Percentiles rank a stretch among this genome's conserved stretches.
Conservation (phyloP, 2,329 filamentous ascomycete genomes). For the Keithomyces neogunnii region DNA sequence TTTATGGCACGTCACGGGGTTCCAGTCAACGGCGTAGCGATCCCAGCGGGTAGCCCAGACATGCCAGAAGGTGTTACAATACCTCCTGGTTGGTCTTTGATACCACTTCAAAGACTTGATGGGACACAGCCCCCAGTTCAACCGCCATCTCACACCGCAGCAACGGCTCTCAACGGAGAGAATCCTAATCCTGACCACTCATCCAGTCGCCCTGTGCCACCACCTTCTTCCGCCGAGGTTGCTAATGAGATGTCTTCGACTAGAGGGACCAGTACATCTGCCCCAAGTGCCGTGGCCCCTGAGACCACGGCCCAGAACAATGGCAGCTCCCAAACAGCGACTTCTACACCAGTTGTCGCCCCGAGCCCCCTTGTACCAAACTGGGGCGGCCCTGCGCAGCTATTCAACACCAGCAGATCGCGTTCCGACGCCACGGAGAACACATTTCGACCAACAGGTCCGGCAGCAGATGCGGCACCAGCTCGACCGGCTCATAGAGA, state of each 20-base stretch:
- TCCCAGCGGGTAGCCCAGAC: slow-evolving; percentile 52
- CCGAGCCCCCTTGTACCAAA: slow-evolving; percentile 40
- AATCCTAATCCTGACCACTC: slow-evolving; percentile 7
- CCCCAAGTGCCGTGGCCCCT: neutral
- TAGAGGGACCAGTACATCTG: neutral
- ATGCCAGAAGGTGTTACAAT: slow-evolving; percentile 56
- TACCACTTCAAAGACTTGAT: slow-evolving; percentile 51
- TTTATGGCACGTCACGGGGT: slow-evolving; percentile 40
- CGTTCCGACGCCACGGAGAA: slow-evolving; percentile 16
- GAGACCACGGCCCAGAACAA: neutral
- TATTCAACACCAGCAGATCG: slow-evolving; percentile 29
- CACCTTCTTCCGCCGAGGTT: neutral
- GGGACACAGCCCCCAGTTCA: slow-evolving; percentile 18
- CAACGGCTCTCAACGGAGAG: slow-evolving; percentile 11
- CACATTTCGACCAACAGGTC: slow-evolving; percentile 6
- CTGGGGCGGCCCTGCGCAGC: slow-evolving; percentile 42
- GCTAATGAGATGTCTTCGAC: neutral
- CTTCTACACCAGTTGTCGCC: slow-evolving; percentile 30
- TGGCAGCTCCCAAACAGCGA: slow-evolving; percentile 3
- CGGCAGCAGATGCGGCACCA: neutral
- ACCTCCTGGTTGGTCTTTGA: slow-evolving; percentile 55
- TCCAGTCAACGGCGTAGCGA: slow-evolving; percentile 36
- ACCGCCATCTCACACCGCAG: slow-evolving; percentile 6
- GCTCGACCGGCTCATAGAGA: neutral
- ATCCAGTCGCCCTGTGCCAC: neutral